Conservation (phyloP, 345 rosid genomes). For the Cardiospermum halicacabum region DNA sequence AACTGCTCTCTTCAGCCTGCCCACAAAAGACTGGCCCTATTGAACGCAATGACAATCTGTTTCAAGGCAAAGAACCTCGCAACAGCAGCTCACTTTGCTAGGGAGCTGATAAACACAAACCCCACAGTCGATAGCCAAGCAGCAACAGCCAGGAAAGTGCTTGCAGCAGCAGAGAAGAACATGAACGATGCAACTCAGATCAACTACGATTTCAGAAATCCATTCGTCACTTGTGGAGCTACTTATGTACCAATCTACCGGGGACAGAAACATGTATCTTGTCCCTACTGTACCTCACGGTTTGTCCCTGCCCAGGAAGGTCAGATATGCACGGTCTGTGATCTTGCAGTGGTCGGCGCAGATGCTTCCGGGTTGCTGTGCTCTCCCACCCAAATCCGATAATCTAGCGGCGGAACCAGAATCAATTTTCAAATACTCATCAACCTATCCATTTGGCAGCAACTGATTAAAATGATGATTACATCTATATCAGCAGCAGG, state of each 20-base stretch:
- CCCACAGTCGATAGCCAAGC: slow-evolving; percentile 75
- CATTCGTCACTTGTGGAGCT: slow-evolving; percentile 85
- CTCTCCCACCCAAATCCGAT: slow-evolving; percentile 79
- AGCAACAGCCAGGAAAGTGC: slow-evolving; percentile 73
- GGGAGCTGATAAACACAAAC: slow-evolving; percentile 73
- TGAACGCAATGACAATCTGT: slow-evolving; percentile 73
- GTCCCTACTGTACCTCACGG: slow-evolving; percentile 81
- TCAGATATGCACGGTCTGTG: slow-evolving; percentile 66
- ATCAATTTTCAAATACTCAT: slow-evolving; percentile 15
- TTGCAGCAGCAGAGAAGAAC: slow-evolving; percentile 78
- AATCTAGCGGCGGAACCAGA: slow-evolving; percentile 17
- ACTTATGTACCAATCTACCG: slow-evolving; percentile 88
- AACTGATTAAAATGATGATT: background rate
- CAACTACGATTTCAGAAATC: slow-evolving; percentile 92
- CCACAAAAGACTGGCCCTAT: slow-evolving; percentile 73
- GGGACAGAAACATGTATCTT: slow-evolving; percentile 79
- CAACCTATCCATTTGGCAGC: slow-evolving; percentile 13
- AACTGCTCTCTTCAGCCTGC: slow-evolving; percentile 87
- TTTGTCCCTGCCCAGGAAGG: slow-evolving; percentile 80
- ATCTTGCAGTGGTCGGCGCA: slow-evolving; percentile 78
- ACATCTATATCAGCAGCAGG: slow-evolving; percentile 14
- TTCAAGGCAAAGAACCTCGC: slow-evolving; percentile 74
- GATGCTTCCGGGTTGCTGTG: slow-evolving; percentile 94
- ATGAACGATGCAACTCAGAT: slow-evolving; percentile 58
- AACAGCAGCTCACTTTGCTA: slow-evolving; percentile 78